These are phyloP conservation scores for Massospora cicadina DNA, from an alignment of 371 early-diverging fungal genomes.

Conservation along the genomic window DNA sequence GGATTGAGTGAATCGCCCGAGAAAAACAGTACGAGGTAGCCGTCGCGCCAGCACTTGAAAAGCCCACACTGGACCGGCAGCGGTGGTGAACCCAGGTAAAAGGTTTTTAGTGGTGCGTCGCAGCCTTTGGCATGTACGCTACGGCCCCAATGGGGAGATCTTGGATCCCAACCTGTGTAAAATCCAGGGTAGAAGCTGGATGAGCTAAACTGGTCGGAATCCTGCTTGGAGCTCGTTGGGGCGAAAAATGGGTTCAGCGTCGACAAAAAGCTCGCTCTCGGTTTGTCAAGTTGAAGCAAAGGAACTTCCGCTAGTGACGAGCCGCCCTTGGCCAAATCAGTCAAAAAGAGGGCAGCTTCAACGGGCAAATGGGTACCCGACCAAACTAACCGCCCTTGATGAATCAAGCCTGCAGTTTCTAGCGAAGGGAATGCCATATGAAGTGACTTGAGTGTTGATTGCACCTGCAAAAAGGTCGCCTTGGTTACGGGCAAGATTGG, in stretches of 20 bases:
- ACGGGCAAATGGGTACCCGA: not conserved
- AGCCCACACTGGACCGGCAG: not conserved
- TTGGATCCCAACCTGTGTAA: not conserved
- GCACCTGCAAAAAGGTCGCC: not conserved
- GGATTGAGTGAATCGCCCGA: not conserved
- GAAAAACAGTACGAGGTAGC: not conserved
- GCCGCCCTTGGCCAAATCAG: not conserved
- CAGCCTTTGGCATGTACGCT: not conserved
- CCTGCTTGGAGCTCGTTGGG: not conserved
- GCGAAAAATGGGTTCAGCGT: not conserved
- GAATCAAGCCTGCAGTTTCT: not conserved
- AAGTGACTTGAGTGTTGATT: not conserved
- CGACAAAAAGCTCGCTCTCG: not conserved
- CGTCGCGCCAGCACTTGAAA: not conserved
- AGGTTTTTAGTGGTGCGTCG: not conserved
- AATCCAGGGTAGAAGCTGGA: not conserved
- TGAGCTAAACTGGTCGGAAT: not conserved
- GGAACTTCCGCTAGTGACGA: not conserved
- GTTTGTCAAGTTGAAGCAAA: not conserved
- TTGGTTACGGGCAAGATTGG: not conserved
- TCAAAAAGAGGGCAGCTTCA: not conserved
- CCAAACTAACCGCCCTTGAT: not conserved
- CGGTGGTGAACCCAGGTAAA: not conserved
- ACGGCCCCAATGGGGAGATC: not conserved
- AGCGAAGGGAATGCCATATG: not conserved